These are phyloP conservation scores for Pezicula carpinea DNA, from an alignment of 2,329 filamentous ascomycete species.

Conservation along the genomic window DNA sequence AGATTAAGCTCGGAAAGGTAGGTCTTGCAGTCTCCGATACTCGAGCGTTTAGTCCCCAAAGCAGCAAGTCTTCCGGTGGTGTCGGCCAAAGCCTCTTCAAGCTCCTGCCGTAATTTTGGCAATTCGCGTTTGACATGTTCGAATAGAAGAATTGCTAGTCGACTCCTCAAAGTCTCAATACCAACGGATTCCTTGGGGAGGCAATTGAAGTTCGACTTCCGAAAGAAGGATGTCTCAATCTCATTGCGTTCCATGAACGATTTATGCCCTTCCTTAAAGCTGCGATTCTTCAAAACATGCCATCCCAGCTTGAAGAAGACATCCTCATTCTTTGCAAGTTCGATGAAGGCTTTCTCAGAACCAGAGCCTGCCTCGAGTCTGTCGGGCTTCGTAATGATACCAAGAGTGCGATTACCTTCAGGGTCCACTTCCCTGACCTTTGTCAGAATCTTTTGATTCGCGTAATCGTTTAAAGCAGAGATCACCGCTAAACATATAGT, in stretches of 20 bases:
- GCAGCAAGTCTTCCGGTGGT: slow-evolving; percentile 4
- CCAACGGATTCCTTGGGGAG: slow-evolving; percentile 19
- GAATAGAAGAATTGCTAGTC: slow-evolving; percentile 23
- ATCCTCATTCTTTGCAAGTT: slow-evolving; percentile 36
- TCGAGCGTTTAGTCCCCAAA: slow-evolving; percentile 14
- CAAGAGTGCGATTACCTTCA: slow-evolving; percentile 33
- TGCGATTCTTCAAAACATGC: slow-evolving; percentile 42
- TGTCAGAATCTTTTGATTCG: slow-evolving; percentile 36
- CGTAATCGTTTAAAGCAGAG: slow-evolving; percentile 36
- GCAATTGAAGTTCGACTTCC: slow-evolving; percentile 22
- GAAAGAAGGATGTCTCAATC: slow-evolving; percentile 20
- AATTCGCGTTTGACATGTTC: slow-evolving; percentile 29
- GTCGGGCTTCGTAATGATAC: slow-evolving; percentile 45
- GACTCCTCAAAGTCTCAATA: slow-evolving; percentile 19
- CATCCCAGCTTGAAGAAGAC: slow-evolving; percentile 40
- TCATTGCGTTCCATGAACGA: slow-evolving; percentile 18
- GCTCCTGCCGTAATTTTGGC: slow-evolving; percentile 19
- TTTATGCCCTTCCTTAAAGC: slow-evolving; percentile 32
- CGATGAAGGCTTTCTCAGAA: slow-evolving; percentile 29
- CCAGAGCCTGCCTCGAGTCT: slow-evolving; percentile 30
- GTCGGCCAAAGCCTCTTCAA: slow-evolving; percentile 9
- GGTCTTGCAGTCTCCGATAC: slow-evolving; percentile 13
- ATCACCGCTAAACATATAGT: slow-evolving; percentile 44
- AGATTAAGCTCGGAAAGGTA: slow-evolving; percentile 27
- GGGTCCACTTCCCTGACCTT: slow-evolving; percentile 32